These are phyloP conservation scores for Crithidia brevicula DNA, from an alignment of 208 protist genomes.

Conservation along the genomic window DNA sequence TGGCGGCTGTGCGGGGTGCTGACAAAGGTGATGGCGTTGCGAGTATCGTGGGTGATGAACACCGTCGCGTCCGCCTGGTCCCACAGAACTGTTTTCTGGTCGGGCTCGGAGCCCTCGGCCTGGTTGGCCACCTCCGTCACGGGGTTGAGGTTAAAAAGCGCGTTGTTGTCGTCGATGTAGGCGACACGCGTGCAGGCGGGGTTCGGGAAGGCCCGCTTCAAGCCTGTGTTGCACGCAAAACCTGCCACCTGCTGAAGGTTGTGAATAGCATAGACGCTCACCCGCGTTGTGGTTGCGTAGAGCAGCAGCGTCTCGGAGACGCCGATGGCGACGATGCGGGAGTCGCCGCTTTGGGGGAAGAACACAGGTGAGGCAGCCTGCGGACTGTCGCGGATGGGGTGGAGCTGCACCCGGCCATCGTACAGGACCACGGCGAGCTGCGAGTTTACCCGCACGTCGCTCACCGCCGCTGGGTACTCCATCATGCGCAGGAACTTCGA, in stretches of 20 bases:
- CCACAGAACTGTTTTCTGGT: constrained; percentile 88
- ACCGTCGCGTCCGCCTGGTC: constrained; percentile 92
- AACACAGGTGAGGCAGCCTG: constrained; percentile 20
- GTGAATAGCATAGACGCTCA: constrained; percentile 85
- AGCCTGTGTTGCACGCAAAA: constrained; percentile 56
- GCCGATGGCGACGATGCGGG: constrained; percentile 74
- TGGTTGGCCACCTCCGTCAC: constrained; percentile 83
- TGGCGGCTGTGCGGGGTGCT: constrained; percentile 87
- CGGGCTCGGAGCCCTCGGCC: constrained; percentile 73
- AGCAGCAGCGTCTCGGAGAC: constrained; percentile 94
- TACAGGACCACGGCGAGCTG: constrained; percentile 87
- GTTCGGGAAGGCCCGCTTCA: constrained; percentile 89
- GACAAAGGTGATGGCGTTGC: constrained; percentile 89
- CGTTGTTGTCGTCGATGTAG: constrained; percentile 88
- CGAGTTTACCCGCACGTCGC: constrained; percentile 74
- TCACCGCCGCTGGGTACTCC: constrained; percentile 80
- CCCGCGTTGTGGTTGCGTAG: constrained; percentile 84
- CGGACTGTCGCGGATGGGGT: constrained; percentile 66
- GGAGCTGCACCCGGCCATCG: constrained; percentile 86
- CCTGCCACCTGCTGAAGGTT: constrained; percentile 91
- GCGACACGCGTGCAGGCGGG: constrained; percentile 90
- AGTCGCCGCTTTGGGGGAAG: constrained; percentile 40
- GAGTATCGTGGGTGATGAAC: constrained; percentile 78
- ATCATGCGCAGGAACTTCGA: constrained; percentile 57
- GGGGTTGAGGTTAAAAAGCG: constrained; percentile 91